Percentiles rank a stretch among this genome's conserved stretches.
Evolutionary conservation across 768 basidiomycete species (phyloP).

Genomic region (Symmetrospora coprosmae): DNA sequence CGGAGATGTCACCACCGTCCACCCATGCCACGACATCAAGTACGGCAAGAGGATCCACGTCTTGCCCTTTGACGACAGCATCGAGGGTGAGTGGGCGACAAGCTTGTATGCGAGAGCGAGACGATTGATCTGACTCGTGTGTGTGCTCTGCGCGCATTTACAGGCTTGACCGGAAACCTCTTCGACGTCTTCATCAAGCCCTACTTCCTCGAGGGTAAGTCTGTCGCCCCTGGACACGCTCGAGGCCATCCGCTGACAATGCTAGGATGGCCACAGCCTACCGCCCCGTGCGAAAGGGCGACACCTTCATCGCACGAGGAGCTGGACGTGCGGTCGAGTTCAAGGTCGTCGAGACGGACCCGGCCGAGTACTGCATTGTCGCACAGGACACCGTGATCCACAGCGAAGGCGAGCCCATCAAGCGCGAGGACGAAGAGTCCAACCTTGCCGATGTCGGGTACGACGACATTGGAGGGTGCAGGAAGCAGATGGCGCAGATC

Average conservation of each 20-base stretch:
- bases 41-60: slow-evolving; percentile 97
- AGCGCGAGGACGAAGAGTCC: slow-evolving; percentile 95
- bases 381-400: slow-evolving; percentile 98
- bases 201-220: slow-evolving; percentile 69
- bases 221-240: slow-evolving; percentile 43
- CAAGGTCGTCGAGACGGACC: slow-evolving; percentile 97
- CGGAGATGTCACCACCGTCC: slow-evolving; percentile 87
- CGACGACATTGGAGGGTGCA: slow-evolving; percentile 97
- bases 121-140: neutral
- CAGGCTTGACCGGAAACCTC: slow-evolving; percentile 76
- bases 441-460: slow-evolving; percentile 95
- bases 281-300: slow-evolving; percentile 88
- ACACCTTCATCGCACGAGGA: slow-evolving; percentile 97
- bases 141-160: neutral
- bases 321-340: slow-evolving; percentile 98
- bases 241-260: slow-evolving; percentile 30
- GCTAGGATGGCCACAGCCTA: slow-evolving; percentile 44
- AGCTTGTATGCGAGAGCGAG: neutral
- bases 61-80: slow-evolving; percentile 92
- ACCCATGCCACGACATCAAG: slow-evolving; percentile 92
- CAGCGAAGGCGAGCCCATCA: slow-evolving; percentile 96
- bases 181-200: slow-evolving; percentile 97
- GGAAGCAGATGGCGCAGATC: slow-evolving; percentile 99
- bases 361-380: slow-evolving; percentile 94
- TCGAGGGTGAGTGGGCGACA: slow-evolving; percentile 52